Base-by-base conservation (phyloP, 108 stramenopile genomes). In the Cyclotella kingstonii region DNA sequence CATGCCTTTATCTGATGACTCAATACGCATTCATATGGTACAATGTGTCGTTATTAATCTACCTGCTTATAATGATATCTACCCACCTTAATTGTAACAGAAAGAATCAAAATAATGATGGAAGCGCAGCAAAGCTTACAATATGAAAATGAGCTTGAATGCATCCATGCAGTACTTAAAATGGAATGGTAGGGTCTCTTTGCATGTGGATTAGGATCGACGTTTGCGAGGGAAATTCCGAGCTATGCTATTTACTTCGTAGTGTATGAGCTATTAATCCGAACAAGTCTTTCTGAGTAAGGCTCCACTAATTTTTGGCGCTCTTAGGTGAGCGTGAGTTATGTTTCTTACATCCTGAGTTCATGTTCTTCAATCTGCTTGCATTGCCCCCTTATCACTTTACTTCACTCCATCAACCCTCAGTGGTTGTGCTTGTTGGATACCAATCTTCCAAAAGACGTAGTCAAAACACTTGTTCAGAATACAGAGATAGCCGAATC, bases 61-160 rank as follows among this genome's bases (percentile, higher is more conserved):
- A 9, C 36, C 42, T 60, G 7, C 43, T 44, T 14, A 42, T 29
- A 19, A 60, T 23, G 14, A 30, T 60, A 10, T 15, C 44, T 17
- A 45, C 28, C 41, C 27, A 28, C 23, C 36, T 9, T 36, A 7
- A 36, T 11, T 36, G 11, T 9, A 36, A 9, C 2, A 73, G 79
- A 80, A 55, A 44, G 79, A 35, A 55, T 80, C 42, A 80, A 80
- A 49, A 57, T 80, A 19, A 70, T 80, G 68, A 70, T 80, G 75
- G 75, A 80, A 56, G 69, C 79, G 15, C 70, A 70, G 17, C 46
- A 49, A 55, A 66, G 39, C 18, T 50, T 57, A 7, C 27, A 30
- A 36, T 70, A 75, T 27, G 54, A 59, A 35, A 75, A 75, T 44
- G 79, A 80, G 21, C 21, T 80, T 12, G 64, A 73, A 54, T 74